Conservation (phyloP, 139 green algal species). For the Deuterostichococcus epilithicus region DNA sequence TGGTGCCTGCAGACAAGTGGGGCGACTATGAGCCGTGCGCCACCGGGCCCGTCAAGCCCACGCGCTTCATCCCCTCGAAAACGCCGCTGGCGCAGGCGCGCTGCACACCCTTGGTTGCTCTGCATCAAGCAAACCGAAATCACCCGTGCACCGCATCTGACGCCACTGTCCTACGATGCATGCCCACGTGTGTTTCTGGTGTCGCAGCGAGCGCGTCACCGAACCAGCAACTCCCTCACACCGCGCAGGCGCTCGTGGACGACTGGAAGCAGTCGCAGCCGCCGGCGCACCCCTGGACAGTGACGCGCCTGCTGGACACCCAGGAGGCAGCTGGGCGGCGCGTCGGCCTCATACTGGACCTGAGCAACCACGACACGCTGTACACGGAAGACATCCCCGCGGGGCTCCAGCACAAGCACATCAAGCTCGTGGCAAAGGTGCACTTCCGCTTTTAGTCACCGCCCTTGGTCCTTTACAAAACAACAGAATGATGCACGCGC, state of each 20-base stretch:
- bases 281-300: conserved; percentile 57
- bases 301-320: conserved; percentile 40
- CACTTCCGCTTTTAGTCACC: background rate
- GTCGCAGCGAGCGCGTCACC: too few relatives aligned
- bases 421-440: conserved; percentile 68
- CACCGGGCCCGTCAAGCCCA: conserved; percentile 41
- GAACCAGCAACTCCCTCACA: too few relatives aligned
- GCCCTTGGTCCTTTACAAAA: too few relatives aligned
- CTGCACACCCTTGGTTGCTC: too few relatives aligned
- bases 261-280: conserved; percentile 54
- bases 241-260: conserved; percentile 26
- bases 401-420: conserved; percentile 47
- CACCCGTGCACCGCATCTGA: too few relatives aligned
- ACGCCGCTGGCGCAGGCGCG: conserved; percentile 53
- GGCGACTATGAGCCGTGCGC: conserved; percentile 42
- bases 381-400: conserved; percentile 67
- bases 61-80: conserved; percentile 64
- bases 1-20: too few relatives aligned
- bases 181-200: too few relatives aligned
- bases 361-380: conserved; percentile 81
- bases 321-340: conserved; percentile 29
- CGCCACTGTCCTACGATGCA: too few relatives aligned
- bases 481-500: too few relatives aligned
- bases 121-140: too few relatives aligned
- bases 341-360: conserved; percentile 74